Percentiles rank a stretch among this genome's conserved stretches.
Evolutionary conservation across 179 eudicot genomes (phyloP).

Genomic region (Dionaea muscipula): DNA sequence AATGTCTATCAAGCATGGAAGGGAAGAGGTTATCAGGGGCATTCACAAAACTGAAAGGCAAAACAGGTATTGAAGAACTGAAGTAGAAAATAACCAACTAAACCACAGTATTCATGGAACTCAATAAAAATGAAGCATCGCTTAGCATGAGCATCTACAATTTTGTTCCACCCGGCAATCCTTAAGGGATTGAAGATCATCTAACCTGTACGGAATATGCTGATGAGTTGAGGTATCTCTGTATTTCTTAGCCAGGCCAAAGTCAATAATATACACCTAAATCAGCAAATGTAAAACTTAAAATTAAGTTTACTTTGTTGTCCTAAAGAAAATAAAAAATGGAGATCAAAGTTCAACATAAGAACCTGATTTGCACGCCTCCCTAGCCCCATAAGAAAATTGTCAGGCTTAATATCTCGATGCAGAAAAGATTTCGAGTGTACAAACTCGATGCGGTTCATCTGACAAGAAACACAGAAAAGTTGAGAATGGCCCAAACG

Average conservation of each 20-base stretch:
- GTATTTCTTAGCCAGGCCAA: constrained; percentile 6
- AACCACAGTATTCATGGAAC: too few relatives aligned
- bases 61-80: too few relatives aligned
- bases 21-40: too few relatives aligned
- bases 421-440: constrained; percentile 83
- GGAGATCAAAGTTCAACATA: not conserved
- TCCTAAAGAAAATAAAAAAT: not conserved
- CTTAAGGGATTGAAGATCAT: constrained; percentile 1
- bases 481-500: not conserved
- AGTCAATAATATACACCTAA: constrained; percentile 6
- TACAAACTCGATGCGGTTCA: constrained; percentile 82
- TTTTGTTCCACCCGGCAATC: not conserved
- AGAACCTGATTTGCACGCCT: constrained; percentile 94
- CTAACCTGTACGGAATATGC: constrained; percentile 31
- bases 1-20: too few relatives aligned
- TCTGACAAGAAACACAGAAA: constrained; percentile 25
- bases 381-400: constrained; percentile 94
- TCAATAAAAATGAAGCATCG: too few relatives aligned
- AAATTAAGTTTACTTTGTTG: not conserved
- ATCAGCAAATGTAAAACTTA: not conserved
- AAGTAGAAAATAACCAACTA: too few relatives aligned
- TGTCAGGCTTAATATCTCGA: constrained; percentile 96
- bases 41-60: too few relatives aligned
- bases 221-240: constrained; percentile 32
- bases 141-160: too few relatives aligned